Base-by-base conservation (phyloP, 208 protist genomes). In the Zelonia costaricensis region DNA sequence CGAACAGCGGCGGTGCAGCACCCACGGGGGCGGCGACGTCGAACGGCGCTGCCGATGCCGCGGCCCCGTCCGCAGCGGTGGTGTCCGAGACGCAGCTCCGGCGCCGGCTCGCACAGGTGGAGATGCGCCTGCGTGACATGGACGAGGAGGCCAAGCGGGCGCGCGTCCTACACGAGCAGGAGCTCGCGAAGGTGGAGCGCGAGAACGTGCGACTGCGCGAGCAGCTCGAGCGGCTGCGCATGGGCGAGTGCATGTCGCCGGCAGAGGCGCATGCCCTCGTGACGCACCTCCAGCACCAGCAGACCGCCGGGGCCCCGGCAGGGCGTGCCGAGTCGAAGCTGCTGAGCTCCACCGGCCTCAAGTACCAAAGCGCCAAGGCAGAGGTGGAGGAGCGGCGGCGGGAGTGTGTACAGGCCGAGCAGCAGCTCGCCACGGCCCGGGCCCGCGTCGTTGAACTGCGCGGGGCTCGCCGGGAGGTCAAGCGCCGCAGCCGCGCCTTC, bases 71-170 rank as follows among this genome's bases (percentile, higher is more conserved):
- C n/a, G n/a, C n/a, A n/a, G 31, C 30, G 22, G 30, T n/a, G 2
- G 16, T 28, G 43, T 35, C 73, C 1, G 76, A 74, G 33, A 86
- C 82, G 20, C 57, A 74, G 18, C 57, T 92, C 43, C 81, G 89
- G 7, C 68, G 76, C 9, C 82, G 80, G 0, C 51, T 91, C 12
- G 69, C 80, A 4, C 81, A 90, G 58, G 69, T 74, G 10, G 86
- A 95, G 59, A 69, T 81, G 59, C 72, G 81, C 3, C 69, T 91
- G 45, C 79, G 87, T 12, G 87, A 91, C 54, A 76, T 77, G 78
- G 80, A 95, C 49, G 84, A 91, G 27, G 78, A 93, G 25, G 69
- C 61, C 13, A 76, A 76, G 46, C 81, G 82, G 13, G 70, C 82
- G 40, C 58, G 63, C n/a, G 55, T 56, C 20, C 73, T 86, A 31